A percentile compares a stretch with the other conserved stretches of the same genome.
phyloP scores from a whole-genome alignment of 768 basidiomycete genomes.

The Ephemerocybe angulata region DNA sequence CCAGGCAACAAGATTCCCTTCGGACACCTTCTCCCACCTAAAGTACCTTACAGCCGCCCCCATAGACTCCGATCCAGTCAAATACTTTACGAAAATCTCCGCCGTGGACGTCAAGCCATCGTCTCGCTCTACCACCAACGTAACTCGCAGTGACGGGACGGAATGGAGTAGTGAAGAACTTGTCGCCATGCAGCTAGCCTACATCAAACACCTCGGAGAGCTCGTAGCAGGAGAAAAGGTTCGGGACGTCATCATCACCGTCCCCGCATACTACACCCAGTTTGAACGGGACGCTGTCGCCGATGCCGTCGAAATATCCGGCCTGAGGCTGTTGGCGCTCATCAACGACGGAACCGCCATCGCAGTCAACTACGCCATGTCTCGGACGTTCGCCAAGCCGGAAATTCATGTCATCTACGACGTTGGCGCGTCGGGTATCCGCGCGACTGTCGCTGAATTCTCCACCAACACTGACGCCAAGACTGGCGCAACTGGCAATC shows the following conservation, averaged over 20 bases:
- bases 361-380: conserved; percentile 99
- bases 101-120: conserved; percentile 51
- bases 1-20: conserved; percentile 90
- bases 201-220: conserved; percentile 87
- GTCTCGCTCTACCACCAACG: conserved; percentile 54
- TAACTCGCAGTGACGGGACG: conserved; percentile 58
- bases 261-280: conserved; percentile 88
- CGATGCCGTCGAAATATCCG: conserved; percentile 90
- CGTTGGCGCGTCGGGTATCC: conserved; percentile 80
- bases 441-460: conserved; percentile 76
- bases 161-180: conserved; percentile 88
- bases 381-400: conserved; percentile 73
- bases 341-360: conserved; percentile 93
- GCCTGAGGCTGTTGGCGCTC: conserved; percentile 76
- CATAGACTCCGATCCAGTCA: conserved; percentile 51
- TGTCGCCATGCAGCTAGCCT: conserved; percentile 89
- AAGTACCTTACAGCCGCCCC: conserved; percentile 81
- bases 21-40: conserved; percentile 79
- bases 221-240: conserved; percentile 70
- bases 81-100: conserved; percentile 57
- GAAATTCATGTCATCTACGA: conserved; percentile 94
- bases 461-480: conserved; percentile 48
- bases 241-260: conserved; percentile 80
- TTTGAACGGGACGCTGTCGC: conserved; percentile 88
- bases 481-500: conserved; percentile 52